Evolutionary conservation across 106 monocot species (phyloP).

Genomic region (Dioscorea alata): DNA sequence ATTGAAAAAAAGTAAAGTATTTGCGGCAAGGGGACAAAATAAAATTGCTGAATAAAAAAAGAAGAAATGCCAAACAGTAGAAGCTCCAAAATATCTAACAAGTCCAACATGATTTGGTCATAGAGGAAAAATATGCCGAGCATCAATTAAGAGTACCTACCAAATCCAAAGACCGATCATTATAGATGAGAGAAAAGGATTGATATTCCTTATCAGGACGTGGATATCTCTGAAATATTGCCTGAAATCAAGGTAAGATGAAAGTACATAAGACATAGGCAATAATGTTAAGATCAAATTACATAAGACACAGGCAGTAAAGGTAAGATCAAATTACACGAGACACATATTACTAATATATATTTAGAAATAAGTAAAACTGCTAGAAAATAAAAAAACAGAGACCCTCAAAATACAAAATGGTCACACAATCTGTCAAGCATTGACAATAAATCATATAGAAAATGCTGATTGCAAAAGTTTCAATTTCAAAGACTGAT

Average conservation of each 20-base stretch:
- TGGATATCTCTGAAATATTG: conserved; percentile 86
- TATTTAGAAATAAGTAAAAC: neutral
- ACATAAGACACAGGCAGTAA: conserved; percentile 1
- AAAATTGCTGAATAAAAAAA: too few species aligned
- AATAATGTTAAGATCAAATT: neutral
- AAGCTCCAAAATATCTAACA: too few species aligned
- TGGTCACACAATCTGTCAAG: too few species aligned
- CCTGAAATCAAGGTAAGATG: conserved; percentile 34
- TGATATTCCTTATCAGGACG: conserved; percentile 89
- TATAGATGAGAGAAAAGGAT: conserved; percentile 91
- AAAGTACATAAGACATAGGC: neutral
- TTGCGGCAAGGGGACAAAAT: too few species aligned
- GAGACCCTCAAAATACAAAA: too few species aligned
- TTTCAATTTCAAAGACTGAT: too few species aligned
- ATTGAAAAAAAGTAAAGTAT: too few species aligned
- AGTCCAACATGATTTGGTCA: too few species aligned
- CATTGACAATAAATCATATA: too few species aligned
- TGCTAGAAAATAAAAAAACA: neutral
- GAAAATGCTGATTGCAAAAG: too few species aligned
- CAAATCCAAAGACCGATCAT: conserved; percentile 76
- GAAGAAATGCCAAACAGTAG: too few species aligned
- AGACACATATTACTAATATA: neutral
- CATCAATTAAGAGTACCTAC: conserved; percentile 24
- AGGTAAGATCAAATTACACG: neutral
- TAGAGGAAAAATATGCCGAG: neutral